A percentile compares a stretch with the other conserved stretches of the same genome.
These are phyloP conservation scores for Nicotiana otophora DNA, from an alignment of 257 asterid species.

Conservation along the genomic window DNA sequence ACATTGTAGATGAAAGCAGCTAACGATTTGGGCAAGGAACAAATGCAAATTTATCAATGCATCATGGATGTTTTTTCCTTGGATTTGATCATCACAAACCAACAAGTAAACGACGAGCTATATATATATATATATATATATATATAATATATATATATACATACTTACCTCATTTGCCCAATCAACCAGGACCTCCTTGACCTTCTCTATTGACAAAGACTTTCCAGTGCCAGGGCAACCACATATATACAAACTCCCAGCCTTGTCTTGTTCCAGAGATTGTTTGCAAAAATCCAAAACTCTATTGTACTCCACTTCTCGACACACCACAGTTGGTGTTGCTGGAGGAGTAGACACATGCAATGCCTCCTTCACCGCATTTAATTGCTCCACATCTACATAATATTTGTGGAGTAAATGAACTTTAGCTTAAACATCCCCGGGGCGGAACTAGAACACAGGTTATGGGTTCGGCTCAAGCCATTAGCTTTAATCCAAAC, in stretches of 20 bases:
- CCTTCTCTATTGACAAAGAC: conserved; percentile 70
- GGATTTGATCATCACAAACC: not conserved
- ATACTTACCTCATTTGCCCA: conserved; percentile 76
- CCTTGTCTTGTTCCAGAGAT: conserved; percentile 56
- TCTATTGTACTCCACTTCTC: conserved; percentile 65
- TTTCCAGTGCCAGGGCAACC: conserved; percentile 99
- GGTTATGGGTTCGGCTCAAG: no score
- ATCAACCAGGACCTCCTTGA: conserved; percentile 40
- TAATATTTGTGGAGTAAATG: no score
- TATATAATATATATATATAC: no score
- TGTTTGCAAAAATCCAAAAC: conserved; percentile 72
- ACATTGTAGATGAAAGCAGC: not conserved
- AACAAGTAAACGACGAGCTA: not conserved
- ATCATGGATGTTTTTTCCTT: not conserved
- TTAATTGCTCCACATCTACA: conserved; percentile 63
- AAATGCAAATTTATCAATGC: not conserved
- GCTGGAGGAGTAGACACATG: conserved; percentile 58
- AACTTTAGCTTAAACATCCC: not conserved
- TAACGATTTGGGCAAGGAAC: not conserved
- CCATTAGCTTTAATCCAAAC: no score
- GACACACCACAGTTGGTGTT: conserved; percentile 46
- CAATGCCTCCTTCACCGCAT: conserved; percentile 67
- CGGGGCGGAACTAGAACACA: no score
- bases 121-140: no score
- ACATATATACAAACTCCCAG: conserved; percentile 80